These are phyloP conservation scores for Saitoella complicata DNA, from an alignment of 805 yeast species.

Conservation along the genomic window DNA sequence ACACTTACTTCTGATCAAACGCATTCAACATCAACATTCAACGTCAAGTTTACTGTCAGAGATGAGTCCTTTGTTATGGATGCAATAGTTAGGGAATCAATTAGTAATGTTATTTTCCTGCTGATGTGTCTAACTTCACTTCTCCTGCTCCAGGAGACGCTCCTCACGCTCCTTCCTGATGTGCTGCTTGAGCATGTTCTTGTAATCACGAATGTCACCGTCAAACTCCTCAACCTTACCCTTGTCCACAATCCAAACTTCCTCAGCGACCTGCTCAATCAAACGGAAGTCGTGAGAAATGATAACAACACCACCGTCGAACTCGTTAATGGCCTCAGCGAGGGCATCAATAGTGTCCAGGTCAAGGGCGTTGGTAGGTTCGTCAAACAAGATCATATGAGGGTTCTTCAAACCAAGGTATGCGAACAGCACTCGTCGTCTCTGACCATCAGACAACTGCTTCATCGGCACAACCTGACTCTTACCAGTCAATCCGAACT, in stretches of 20 bases:
- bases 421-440: slow-evolving; percentile 97
- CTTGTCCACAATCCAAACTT: slow-evolving; percentile 89
- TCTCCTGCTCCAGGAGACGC: no score
- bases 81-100: no score
- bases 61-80: no score
- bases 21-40: no score
- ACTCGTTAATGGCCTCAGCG: slow-evolving; percentile 87
- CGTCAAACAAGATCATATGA: slow-evolving; percentile 86
- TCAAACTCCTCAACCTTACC: slow-evolving; percentile 95
- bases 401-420: slow-evolving; percentile 89
- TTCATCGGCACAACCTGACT: slow-evolving; percentile 98
- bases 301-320: slow-evolving; percentile 96
- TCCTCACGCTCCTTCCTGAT: slow-evolving; percentile 34
- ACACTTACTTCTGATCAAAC: no score
- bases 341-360: slow-evolving; percentile 95
- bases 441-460: slow-evolving; percentile 95
- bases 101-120: no score
- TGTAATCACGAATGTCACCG: slow-evolving; percentile 76
- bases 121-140: no score
- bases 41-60: no score
- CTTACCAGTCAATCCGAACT: slow-evolving; percentile 97
- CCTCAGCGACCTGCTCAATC: slow-evolving; percentile 93
- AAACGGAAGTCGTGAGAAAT: slow-evolving; percentile 98
- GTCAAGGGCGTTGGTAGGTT: slow-evolving; percentile 99
- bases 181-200: slow-evolving; percentile 82